Percentiles rank a stretch among this genome's conserved stretches.
phyloP scores from a whole-genome alignment of 306 rosid genomes.

The Dryas octopetala region DNA sequence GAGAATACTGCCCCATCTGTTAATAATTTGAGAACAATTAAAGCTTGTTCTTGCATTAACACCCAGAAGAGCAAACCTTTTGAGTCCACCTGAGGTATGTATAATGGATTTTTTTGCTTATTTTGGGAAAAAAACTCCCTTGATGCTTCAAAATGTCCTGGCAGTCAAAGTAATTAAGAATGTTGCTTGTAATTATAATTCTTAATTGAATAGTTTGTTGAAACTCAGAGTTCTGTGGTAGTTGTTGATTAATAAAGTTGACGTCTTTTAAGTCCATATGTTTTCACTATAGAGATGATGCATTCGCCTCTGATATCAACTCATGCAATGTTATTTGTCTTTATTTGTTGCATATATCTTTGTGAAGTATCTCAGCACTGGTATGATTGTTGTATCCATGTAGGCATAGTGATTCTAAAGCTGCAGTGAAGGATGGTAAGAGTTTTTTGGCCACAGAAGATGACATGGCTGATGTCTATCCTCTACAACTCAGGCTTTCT shows the following conservation, averaged over 20 bases:
- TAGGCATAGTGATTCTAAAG: slow-evolving; percentile 88
- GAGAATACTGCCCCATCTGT: slow-evolving; percentile 11
- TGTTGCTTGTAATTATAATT: neutral
- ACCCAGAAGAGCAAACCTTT: neutral
- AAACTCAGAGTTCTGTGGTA: neutral
- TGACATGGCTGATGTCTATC: slow-evolving; percentile 88
- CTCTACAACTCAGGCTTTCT: slow-evolving; percentile 87
- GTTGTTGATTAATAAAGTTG: neutral
- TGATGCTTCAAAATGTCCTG: neutral
- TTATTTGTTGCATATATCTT: slow-evolving; percentile 7
- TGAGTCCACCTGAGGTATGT: slow-evolving; percentile 2
- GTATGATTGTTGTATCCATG: slow-evolving; percentile 27
- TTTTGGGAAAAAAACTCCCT: neutral
- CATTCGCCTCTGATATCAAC: slow-evolving; percentile 6
- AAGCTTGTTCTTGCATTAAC: neutral
- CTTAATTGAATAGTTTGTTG: neutral
- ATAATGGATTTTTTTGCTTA: neutral
- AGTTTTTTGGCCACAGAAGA: slow-evolving; percentile 71
- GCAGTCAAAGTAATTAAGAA: neutral
- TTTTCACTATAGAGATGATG: neutral
- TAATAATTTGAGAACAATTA: slow-evolving; percentile 2
- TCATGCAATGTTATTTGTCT: neutral
- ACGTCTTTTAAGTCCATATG: neutral
- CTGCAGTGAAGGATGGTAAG: slow-evolving; percentile 55
- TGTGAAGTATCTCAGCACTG: slow-evolving; percentile 28